phyloP scores from a whole-genome alignment of 208 protist species.

The Trypanosoma avium region DNA sequence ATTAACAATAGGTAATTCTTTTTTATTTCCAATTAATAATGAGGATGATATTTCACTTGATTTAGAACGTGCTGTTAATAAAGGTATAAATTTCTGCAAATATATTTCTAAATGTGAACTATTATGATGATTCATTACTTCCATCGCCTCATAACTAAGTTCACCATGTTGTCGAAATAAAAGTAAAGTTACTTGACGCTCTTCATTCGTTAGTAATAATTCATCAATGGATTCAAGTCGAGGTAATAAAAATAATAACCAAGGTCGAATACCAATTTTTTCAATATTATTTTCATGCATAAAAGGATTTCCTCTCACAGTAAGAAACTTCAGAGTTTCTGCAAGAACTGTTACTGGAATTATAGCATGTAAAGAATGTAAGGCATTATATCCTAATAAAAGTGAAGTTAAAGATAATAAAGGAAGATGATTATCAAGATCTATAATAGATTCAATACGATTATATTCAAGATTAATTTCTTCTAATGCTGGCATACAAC shows the following conservation, averaged over 20 bases:
- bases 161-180: conserved; percentile 66
- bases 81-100: conserved; percentile 33
- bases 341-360: conserved; percentile 68
- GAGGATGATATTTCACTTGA: too few species aligned
- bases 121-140: conserved; percentile 61
- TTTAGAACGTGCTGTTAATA: background rate
- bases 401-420: conserved; percentile 54
- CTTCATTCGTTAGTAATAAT: conserved; percentile 35
- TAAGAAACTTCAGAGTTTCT: conserved; percentile 48
- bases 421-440: conserved; percentile 62
- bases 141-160: conserved; percentile 45
- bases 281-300: conserved; percentile 7
- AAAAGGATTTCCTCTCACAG: conserved; percentile 68
- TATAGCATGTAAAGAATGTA: conserved; percentile 33
- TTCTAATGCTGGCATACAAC: conserved; percentile 57
- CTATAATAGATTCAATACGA: conserved; percentile 54
- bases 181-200: conserved; percentile 41
- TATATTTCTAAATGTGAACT: conserved; percentile 60
- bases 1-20: background rate
- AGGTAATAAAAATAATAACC: conserved; percentile 70
- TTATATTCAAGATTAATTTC: conserved; percentile 75
- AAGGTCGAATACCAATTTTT: conserved; percentile 33
- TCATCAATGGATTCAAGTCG: conserved; percentile 53
- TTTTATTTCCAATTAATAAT: background rate
- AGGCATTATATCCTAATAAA: conserved; percentile 45